Base-by-base conservation (phyloP, 441 rosid genomes). In the Populus hybrid region DNA sequence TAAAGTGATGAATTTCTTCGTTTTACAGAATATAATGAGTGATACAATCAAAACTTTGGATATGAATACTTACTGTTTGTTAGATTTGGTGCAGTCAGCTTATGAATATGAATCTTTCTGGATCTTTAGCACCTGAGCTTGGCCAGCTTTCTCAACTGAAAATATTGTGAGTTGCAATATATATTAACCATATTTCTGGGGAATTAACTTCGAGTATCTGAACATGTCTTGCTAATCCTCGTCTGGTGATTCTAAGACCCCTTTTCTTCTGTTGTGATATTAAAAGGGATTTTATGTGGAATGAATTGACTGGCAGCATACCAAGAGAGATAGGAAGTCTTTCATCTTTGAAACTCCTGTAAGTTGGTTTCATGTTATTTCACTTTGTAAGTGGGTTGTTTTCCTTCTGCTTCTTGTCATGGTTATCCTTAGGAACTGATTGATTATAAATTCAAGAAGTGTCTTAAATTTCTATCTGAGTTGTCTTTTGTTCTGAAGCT, bases 251-350 rank as follows among this genome's bases (percentile, higher is more conserved):
- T 72, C 61, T 82, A 69, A 77, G 74, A 68, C 77, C 68, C 45
- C 26, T 81, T 81, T 36, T 16, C n/a, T 29, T 72, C 78, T 70
- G 50, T 18, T 76, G 78, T 26, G 68, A 68, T 78, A 50, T 69
- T 53, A 56, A 64, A 73, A 93, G 98, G 87, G 90, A 91, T 86
- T 91, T 94, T 87, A 95, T 94, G 98, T 95, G 99, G 99, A 94
- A 94, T 86, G 82, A 84, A 26, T 72, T 95, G 78, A 89, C 81
- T 59, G 97, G 98, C 72, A 78, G 86, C 78, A 89, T 95, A 83
- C 99, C 99, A 16, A 92, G 88, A 87, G 98, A 92, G 88, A 94
- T 95, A 76, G 99, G 97, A 86, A 83, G 84, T 67, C 86, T 94
- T 77, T 84, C 90, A 42, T 76, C 91, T 82, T 85, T 92, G 84